These are phyloP conservation scores for Vigna mungo DNA, from an alignment of 306 rosid species.

Conservation along the genomic window DNA sequence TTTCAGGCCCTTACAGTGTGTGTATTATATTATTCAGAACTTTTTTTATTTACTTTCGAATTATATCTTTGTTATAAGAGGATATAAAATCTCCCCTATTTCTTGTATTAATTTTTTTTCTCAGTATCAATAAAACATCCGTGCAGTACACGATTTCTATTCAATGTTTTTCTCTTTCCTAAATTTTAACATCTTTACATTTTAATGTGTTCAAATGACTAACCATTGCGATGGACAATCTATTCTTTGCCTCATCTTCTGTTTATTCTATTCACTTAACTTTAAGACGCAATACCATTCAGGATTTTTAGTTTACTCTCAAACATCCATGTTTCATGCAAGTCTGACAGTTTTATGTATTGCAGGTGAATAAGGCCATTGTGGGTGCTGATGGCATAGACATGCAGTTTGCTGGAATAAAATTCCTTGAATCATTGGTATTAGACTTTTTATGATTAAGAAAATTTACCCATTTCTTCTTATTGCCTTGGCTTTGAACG, in stretches of 20 bases:
- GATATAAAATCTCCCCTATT: too few species aligned
- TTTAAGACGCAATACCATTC: not conserved
- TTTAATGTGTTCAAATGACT: slow-evolving; percentile 24
- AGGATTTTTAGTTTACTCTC: slow-evolving; percentile 25
- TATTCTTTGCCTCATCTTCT: slow-evolving; percentile 16
- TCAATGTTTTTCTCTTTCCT: too few species aligned
- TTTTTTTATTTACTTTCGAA: too few species aligned
- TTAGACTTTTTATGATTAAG: slow-evolving; percentile 34
- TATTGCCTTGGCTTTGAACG: slow-evolving; percentile 36
- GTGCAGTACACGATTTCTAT: too few species aligned
- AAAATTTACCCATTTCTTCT: slow-evolving; percentile 28
- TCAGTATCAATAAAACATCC: too few species aligned
- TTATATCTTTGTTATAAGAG: too few species aligned
- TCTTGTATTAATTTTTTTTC: too few species aligned
- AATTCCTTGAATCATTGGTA: slow-evolving; percentile 90
- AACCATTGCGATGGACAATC: slow-evolving; percentile 10
- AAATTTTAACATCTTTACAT: not conserved
- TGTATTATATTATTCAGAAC: too few species aligned
- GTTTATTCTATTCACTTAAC: slow-evolving; percentile 18
- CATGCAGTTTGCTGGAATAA: slow-evolving; percentile 84
- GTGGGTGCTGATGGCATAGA: slow-evolving; percentile 79
- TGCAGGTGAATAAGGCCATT: slow-evolving; percentile 90
- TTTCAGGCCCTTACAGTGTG: too few species aligned
- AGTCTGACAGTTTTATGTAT: slow-evolving; percentile 42
- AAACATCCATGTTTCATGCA: slow-evolving; percentile 19